Percentiles rank a stretch among this genome's conserved stretches.
Evolutionary conservation across 2,329 filamentous ascomycete genomes (phyloP).

Genomic region (Phialophora tarda): DNA sequence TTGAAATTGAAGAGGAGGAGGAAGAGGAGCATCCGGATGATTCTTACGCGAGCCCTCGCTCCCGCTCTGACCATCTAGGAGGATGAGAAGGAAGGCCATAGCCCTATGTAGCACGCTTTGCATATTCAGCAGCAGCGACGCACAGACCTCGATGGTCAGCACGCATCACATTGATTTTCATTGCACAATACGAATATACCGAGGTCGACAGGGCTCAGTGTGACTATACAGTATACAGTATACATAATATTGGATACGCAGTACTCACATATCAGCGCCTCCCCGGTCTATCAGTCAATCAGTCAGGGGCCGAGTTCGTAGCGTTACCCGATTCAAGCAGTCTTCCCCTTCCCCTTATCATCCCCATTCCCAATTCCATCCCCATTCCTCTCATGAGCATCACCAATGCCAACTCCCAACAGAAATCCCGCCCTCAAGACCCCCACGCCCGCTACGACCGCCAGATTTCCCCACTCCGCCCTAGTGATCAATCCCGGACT

Average conservation of each 20-base stretch:
- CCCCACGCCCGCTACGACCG: not conserved
- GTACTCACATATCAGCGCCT: not conserved
- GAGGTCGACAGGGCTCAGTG: no score
- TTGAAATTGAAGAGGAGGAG: not conserved
- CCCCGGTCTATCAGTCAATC: not conserved
- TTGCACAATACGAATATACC: no score
- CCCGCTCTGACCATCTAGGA: not conserved
- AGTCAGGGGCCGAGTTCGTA: not conserved
- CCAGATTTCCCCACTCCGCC: conserved; percentile 18
- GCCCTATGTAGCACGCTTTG: not conserved
- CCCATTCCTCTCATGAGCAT: not conserved
- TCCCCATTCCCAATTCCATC: not conserved
- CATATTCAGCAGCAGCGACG: not conserved
- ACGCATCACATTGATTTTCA: not conserved
- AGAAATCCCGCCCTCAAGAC: conserved; percentile 19
- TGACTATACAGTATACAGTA: no score
- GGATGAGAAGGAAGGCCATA: not conserved
- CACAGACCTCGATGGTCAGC: not conserved
- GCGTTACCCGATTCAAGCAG: not conserved
- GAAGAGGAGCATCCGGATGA: not conserved
- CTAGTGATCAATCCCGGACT: not conserved
- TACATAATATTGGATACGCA: no score
- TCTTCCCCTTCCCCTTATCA: not conserved
- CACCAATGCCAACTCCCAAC: conserved; percentile 3
- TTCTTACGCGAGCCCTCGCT: not conserved